Conservation (phyloP, 2,329 filamentous ascomycete species). For the Mycocentrospora acerina region DNA sequence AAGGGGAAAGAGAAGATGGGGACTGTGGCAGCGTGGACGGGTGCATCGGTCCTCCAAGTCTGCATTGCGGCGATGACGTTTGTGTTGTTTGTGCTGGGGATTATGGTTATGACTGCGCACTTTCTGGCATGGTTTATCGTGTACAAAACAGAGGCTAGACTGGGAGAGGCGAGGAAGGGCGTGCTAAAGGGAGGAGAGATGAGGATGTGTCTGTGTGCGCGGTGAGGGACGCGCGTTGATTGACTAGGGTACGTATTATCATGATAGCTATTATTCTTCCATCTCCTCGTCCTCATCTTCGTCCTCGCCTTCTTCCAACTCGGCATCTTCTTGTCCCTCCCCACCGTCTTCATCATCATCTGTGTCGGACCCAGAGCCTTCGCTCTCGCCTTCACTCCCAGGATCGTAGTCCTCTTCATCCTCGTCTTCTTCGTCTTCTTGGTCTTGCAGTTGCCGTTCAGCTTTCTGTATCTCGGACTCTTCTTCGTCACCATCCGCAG, state of each 20-base stretch:
- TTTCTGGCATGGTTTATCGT: slow-evolving; percentile 31
- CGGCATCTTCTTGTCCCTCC: slow-evolving; percentile 35
- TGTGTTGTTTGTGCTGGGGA: slow-evolving; percentile 17
- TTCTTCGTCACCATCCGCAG: slow-evolving; percentile 30
- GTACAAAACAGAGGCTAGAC: slow-evolving; percentile 29
- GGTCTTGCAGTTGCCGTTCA: slow-evolving; percentile 38
- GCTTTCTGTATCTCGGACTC: slow-evolving; percentile 45
- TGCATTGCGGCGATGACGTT: slow-evolving; percentile 8
- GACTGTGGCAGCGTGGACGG: too few relatives aligned
- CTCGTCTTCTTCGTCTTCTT: slow-evolving; percentile 45
- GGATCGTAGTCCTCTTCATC: slow-evolving; percentile 48
- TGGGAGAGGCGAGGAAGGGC: slow-evolving; percentile 25
- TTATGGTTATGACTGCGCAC: slow-evolving; percentile 27
- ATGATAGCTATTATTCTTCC: slow-evolving; percentile 16
- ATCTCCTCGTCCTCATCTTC: slow-evolving; percentile 30
- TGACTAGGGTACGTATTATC: not conserved
- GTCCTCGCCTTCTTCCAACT: slow-evolving; percentile 19
- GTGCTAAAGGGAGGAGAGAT: slow-evolving; percentile 32
- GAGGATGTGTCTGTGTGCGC: slow-evolving; percentile 34
- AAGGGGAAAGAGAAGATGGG: too few relatives aligned
- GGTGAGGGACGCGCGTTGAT: slow-evolving; percentile 11
- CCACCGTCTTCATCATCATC: slow-evolving; percentile 38
- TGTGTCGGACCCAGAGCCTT: slow-evolving; percentile 39
- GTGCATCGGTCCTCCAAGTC: slow-evolving; percentile 5
- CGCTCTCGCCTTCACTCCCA: slow-evolving; percentile 44